Base-by-base conservation (phyloP, 2,329 filamentous ascomycete species). In the Sporothrix variecibatus region DNA sequence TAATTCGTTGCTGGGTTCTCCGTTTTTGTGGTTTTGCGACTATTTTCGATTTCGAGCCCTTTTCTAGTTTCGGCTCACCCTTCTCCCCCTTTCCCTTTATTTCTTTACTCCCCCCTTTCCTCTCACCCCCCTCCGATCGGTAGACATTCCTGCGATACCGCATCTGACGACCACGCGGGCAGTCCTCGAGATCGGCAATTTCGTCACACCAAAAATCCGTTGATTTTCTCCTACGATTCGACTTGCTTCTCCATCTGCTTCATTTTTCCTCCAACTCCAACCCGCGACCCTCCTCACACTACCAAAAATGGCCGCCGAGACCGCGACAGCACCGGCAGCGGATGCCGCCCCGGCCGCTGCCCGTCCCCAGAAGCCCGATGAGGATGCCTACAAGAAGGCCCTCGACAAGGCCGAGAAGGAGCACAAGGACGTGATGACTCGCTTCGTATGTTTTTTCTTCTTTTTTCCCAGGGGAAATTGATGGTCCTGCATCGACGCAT, bases 351-450 rank as follows among this genome's bases (percentile, higher is more conserved):
- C 84, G 75, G 81, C 86, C 75, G 82, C 85, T 76, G 83, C 82
- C 78, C 94, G 91, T 85, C 94, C 95, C 72, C 89, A 93, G 84
- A 94, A 93, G 87, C 96, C 96, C 65, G 93, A 98, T 83, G 93
- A 96, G 85, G 92, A 92, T 77, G 86, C 87, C 78, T 99, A 91
- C 87, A 94, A 97, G 85, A 88, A 91, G 81, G 88, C 89, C 77
- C 87, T 97, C 76, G 91, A 90, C 70, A 90, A 92, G 84, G 92
- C 93, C 34, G 94, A 98, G 84, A 97, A 97, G 86, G 94, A 93
- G 78, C 92, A 97, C 84, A 87, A 92, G 81, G 90, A 90, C 71
- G 88, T 92, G 67, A 92, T 96, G 85, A 91, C 93, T 78, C 80
- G 80, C 78, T 82, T 82, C 65, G 82, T 84, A 80, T 60, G 82